These are phyloP conservation scores for Nemania sp. DNA, from an alignment of 2,329 filamentous ascomycete species.

Conservation along the genomic window DNA sequence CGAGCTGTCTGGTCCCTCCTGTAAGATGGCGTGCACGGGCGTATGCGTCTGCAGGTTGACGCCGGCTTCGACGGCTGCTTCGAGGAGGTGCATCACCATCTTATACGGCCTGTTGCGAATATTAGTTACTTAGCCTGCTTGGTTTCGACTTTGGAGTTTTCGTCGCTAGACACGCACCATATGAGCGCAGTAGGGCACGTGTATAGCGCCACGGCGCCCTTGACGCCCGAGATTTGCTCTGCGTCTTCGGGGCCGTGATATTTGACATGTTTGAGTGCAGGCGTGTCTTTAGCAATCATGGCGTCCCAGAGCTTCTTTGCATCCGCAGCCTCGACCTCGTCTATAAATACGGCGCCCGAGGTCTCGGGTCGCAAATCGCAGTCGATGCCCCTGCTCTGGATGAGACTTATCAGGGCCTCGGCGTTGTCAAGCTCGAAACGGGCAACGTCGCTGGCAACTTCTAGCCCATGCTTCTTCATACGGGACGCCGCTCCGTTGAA, in stretches of 20 bases:
- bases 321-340: slow-evolving; percentile 35
- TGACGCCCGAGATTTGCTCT: slow-evolving; percentile 37
- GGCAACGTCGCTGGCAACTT: slow-evolving; percentile 36
- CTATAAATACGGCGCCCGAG: slow-evolving; percentile 36
- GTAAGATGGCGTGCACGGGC: slow-evolving; percentile 29
- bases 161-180: slow-evolving; percentile 25
- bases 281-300: slow-evolving; percentile 30
- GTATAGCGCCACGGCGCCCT: slow-evolving; percentile 40
- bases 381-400: slow-evolving; percentile 39
- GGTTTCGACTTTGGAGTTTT: too few relatives aligned
- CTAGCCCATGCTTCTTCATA: slow-evolving; percentile 30
- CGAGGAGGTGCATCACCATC: slow-evolving; percentile 35
- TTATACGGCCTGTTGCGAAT: slow-evolving; percentile 37
- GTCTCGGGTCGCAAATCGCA: slow-evolving; percentile 39
- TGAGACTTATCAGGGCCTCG: slow-evolving; percentile 33
- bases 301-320: slow-evolving; percentile 37
- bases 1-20: slow-evolving; percentile 25
- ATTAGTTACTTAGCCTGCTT: too few relatives aligned
- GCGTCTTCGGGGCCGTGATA: slow-evolving; percentile 29
- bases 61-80: slow-evolving; percentile 21
- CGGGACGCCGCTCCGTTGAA: slow-evolving; percentile 28
- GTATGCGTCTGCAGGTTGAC: slow-evolving; percentile 38
- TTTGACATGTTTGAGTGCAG: slow-evolving; percentile 28
- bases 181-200: slow-evolving; percentile 35
- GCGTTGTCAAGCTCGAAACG: slow-evolving; percentile 38